Conservation (phyloP, 169 alveolate species). For the Miamiensis avidus region DNA sequence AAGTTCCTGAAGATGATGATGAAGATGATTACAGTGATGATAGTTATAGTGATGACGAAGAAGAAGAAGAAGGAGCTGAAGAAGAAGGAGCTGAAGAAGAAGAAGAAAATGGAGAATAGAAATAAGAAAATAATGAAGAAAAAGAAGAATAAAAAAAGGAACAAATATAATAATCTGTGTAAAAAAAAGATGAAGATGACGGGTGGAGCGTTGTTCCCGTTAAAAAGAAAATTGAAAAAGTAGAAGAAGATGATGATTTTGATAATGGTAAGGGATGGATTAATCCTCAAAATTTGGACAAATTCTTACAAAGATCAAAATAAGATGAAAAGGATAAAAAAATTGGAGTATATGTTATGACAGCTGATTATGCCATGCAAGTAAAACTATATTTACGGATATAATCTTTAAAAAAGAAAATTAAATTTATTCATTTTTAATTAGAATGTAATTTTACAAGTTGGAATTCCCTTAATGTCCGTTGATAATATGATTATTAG, state of each 20-base stretch:
- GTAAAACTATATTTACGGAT: not conserved
- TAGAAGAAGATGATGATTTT: slow-evolving; percentile 25
- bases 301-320: slow-evolving; percentile 7
- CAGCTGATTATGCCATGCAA: slow-evolving; percentile 49
- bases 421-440: not conserved
- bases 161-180: not conserved
- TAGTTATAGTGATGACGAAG: slow-evolving; percentile 18
- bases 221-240: slow-evolving; percentile 18
- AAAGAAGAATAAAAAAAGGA: slow-evolving; percentile 19
- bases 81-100: slow-evolving; percentile 5
- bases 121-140: not conserved
- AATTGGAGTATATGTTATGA: slow-evolving; percentile 27
- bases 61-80: slow-evolving; percentile 2
- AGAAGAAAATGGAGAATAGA: not conserved
- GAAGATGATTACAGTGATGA: slow-evolving; percentile 9
- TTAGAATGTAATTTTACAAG: slow-evolving; percentile 40
- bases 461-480: slow-evolving; percentile 47
- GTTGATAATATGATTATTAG: slow-evolving; percentile 34
- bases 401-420: not conserved
- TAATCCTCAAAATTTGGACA: slow-evolving; percentile 14
- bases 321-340: slow-evolving; percentile 13
- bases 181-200: slow-evolving; percentile 38
- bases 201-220: slow-evolving; percentile 39
- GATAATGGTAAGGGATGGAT: slow-evolving; percentile 44
- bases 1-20: slow-evolving; percentile 6